Evolutionary conservation across 2,329 filamentous ascomycete species (phyloP).

Genomic region (Polychaeton citri): DNA sequence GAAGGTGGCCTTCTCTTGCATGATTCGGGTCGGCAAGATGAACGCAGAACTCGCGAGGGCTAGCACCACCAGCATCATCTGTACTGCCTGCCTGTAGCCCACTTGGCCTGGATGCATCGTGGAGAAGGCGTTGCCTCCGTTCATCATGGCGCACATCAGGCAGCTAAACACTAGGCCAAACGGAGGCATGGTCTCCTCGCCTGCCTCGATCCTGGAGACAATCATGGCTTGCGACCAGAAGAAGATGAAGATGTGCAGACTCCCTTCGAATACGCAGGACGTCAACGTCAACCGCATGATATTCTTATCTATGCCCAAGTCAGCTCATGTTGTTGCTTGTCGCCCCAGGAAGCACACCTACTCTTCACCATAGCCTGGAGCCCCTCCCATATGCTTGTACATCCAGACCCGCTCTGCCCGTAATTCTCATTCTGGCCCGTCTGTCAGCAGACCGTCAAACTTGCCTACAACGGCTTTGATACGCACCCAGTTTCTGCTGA

Average conservation of each 20-base stretch:
- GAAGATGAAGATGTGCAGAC: slow-evolving; percentile 51
- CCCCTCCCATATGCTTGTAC: slow-evolving; percentile 1
- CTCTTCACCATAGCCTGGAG: slow-evolving; percentile 2
- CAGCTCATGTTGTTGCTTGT: too few relatives aligned
- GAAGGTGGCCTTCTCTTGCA: slow-evolving; percentile 33
- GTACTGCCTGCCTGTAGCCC: slow-evolving; percentile 2
- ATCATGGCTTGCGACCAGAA: slow-evolving; percentile 47
- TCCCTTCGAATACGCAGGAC: slow-evolving; percentile 46
- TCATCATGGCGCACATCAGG: slow-evolving; percentile 47
- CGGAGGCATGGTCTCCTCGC: slow-evolving; percentile 10
- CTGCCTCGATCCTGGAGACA: neutral
- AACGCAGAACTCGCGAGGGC: slow-evolving; percentile 25
- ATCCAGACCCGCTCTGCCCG: slow-evolving; percentile 19
- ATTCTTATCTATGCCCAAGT: slow-evolving; percentile 25
- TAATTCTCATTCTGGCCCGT: slow-evolving; percentile 37
- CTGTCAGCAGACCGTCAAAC: slow-evolving; percentile 1
- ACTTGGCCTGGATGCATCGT: slow-evolving; percentile 11
- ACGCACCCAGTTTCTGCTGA: slow-evolving; percentile 38
- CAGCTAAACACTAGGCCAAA: slow-evolving; percentile 43
- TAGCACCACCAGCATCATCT: slow-evolving; percentile 27
- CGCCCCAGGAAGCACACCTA: too few relatives aligned
- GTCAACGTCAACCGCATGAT: slow-evolving; percentile 39
- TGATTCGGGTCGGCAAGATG: slow-evolving; percentile 23
- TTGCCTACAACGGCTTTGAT: neutral
- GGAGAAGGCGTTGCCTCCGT: slow-evolving; percentile 42